phyloP scores from a whole-genome alignment of 805 yeast genomes.

The Candida railenensis region DNA sequence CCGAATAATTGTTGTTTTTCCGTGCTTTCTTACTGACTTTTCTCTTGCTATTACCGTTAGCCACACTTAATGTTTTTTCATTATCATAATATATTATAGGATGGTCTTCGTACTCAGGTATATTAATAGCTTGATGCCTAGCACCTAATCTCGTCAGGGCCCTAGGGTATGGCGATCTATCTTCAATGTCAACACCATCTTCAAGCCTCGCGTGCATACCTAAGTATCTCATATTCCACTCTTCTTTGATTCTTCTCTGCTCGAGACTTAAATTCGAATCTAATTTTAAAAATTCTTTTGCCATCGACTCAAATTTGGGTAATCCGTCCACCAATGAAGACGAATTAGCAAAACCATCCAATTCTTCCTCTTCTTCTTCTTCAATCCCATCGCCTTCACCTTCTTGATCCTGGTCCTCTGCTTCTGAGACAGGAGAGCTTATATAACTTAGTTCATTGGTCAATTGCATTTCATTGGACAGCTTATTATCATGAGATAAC shows the following conservation, averaged over 20 bases:
- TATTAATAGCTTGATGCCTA: slow-evolving; percentile 67
- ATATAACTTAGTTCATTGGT: slow-evolving; percentile 17
- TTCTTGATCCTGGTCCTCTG: slow-evolving; percentile 12
- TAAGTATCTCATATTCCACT: slow-evolving; percentile 79
- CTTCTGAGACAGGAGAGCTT: slow-evolving; percentile 8
- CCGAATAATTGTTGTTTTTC: slow-evolving; percentile 11
- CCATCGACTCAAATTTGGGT: slow-evolving; percentile 59
- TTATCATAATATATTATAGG: slow-evolving; percentile 66
- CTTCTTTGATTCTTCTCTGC: slow-evolving; percentile 57
- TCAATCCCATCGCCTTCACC: slow-evolving; percentile 10
- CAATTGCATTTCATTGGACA: slow-evolving; percentile 38
- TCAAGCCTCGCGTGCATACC: slow-evolving; percentile 74
- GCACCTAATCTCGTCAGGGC: slow-evolving; percentile 77
- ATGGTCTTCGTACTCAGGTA: slow-evolving; percentile 61
- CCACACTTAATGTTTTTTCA: neutral
- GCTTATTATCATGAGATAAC: slow-evolving; percentile 42
- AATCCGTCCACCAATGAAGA: slow-evolving; percentile 8
- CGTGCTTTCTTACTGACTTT: slow-evolving; percentile 14
- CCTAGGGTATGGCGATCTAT: slow-evolving; percentile 71
- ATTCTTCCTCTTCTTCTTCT: slow-evolving; percentile 7
- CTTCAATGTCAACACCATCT: slow-evolving; percentile 75
- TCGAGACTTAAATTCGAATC: slow-evolving; percentile 43
- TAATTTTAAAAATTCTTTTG: slow-evolving; percentile 48
- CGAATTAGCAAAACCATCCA: neutral
- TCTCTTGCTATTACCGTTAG: slow-evolving; percentile 2